phyloP scores from a whole-genome alignment of 257 asterid species.

The Ilex aquifolium region DNA sequence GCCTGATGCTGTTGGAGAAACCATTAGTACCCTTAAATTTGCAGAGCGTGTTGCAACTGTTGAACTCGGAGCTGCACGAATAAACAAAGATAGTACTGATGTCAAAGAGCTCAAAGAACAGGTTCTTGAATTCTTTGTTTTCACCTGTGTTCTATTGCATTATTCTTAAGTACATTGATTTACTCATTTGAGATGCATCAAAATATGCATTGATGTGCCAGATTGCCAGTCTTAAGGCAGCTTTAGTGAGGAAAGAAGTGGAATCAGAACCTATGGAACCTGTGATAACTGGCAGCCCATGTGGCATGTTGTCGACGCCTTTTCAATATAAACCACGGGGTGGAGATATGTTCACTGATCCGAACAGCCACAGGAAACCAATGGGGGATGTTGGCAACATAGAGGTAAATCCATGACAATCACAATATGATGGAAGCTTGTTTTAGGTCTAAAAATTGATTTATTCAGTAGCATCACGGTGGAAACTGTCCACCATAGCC shows the following conservation, averaged over 20 bases:
- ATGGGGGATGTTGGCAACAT: conserved; percentile 93
- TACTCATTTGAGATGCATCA: conserved; percentile 8
- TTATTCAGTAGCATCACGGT: too few species aligned
- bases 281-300: conserved; percentile 53
- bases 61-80: conserved; percentile 97
- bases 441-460: too few species aligned
- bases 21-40: conserved; percentile 90
- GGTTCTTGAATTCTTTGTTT: conserved; percentile 27
- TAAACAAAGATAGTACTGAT: conserved; percentile 73
- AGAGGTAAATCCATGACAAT: conserved; percentile 43
- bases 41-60: conserved; percentile 98
- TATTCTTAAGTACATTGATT: not conserved
- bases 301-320: conserved; percentile 38
- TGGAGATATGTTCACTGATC: conserved; percentile 35
- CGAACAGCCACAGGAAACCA: conserved; percentile 61
- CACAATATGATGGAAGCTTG: not conserved
- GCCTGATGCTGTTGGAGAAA: conserved; percentile 86
- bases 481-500: too few species aligned
- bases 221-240: conserved; percentile 81
- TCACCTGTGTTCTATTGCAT: not conserved
- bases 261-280: conserved; percentile 37
- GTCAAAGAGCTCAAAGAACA: conserved; percentile 92
- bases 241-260: conserved; percentile 64
- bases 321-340: conserved; percentile 33
- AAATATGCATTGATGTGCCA: conserved; percentile 20